These are phyloP conservation scores for Plenodomus lindquistii DNA, from an alignment of 2,329 filamentous ascomycete genomes.

Conservation along the genomic window DNA sequence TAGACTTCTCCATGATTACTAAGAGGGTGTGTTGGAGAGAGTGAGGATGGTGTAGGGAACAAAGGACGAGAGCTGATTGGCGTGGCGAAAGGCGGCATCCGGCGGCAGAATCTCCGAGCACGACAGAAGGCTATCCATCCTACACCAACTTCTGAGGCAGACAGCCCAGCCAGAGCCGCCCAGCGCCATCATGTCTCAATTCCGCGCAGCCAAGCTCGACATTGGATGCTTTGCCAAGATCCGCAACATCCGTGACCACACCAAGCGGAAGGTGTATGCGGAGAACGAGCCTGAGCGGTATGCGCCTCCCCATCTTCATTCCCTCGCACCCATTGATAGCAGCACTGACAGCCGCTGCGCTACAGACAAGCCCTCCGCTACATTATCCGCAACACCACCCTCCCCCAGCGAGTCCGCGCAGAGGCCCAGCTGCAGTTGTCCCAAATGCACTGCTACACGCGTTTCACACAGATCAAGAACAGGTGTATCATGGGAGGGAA, in stretches of 20 bases:
- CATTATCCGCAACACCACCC: slow-evolving; percentile 88
- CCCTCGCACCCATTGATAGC: slow-evolving; percentile 4
- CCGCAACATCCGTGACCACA: slow-evolving; percentile 88
- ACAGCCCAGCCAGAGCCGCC: slow-evolving; percentile 1
- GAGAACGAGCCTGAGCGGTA: slow-evolving; percentile 88
- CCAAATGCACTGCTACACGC: slow-evolving; percentile 95
- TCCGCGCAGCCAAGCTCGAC: slow-evolving; percentile 87
- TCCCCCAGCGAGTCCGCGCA: slow-evolving; percentile 79
- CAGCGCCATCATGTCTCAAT: slow-evolving; percentile 62
- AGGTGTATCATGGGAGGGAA: slow-evolving; percentile 91
- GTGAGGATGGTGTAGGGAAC: neutral
- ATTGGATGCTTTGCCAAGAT: slow-evolving; percentile 86
- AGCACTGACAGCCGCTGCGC: slow-evolving; percentile 70
- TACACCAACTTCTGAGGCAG: slow-evolving; percentile 3
- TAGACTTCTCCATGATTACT: neutral
- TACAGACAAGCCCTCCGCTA: slow-evolving; percentile 78
- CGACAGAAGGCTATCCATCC: slow-evolving; percentile 10
- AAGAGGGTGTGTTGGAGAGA: neutral
- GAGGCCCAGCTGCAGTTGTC: slow-evolving; percentile 91
- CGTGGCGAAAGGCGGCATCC: slow-evolving; percentile 1
- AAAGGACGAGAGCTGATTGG: slow-evolving; percentile 11
- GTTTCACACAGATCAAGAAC: slow-evolving; percentile 91
- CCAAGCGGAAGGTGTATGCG: slow-evolving; percentile 91
- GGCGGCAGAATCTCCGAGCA: slow-evolving; percentile 14
- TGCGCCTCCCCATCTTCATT: slow-evolving; percentile 17